These are phyloP conservation scores for Tolypocladium amazonense DNA, from an alignment of 2,329 filamentous ascomycete species.

Conservation along the genomic window DNA sequence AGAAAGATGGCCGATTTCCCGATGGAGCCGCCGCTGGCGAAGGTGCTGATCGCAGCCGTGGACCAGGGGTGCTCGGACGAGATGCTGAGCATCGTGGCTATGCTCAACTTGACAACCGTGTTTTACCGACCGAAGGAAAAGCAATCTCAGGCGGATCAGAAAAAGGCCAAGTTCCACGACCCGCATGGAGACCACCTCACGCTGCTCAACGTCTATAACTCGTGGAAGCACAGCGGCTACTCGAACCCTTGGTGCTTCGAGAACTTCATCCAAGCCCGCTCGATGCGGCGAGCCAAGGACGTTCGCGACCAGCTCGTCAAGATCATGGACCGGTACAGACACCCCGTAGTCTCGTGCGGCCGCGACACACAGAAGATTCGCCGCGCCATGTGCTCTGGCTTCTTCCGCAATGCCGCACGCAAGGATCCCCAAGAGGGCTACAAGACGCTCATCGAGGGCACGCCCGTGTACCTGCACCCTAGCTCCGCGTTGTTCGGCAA, in stretches of 20 bases:
- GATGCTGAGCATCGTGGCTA: slow-evolving; percentile 85
- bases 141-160: slow-evolving; percentile 90
- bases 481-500: slow-evolving; percentile 89
- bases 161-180: slow-evolving; percentile 96
- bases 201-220: slow-evolving; percentile 90
- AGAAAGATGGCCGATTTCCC: slow-evolving; percentile 98
- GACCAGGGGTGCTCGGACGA: slow-evolving; percentile 88
- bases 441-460: slow-evolving; percentile 93
- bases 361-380: slow-evolving; percentile 79
- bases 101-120: slow-evolving; percentile 77
- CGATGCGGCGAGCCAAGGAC: slow-evolving; percentile 82
- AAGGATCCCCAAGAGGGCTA: slow-evolving; percentile 97
- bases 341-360: slow-evolving; percentile 74
- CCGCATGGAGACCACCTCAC: slow-evolving; percentile 90
- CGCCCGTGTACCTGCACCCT: slow-evolving; percentile 90
- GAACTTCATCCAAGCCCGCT: slow-evolving; percentile 90
- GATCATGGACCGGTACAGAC: slow-evolving; percentile 88
- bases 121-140: slow-evolving; percentile 98
- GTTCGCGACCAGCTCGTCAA: slow-evolving; percentile 84
- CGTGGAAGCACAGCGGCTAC: slow-evolving; percentile 81
- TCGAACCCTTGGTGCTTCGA: slow-evolving; percentile 91
- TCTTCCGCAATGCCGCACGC: slow-evolving; percentile 89
- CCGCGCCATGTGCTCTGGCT: slow-evolving; percentile 81
- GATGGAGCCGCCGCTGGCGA: slow-evolving; percentile 89
- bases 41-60: slow-evolving; percentile 79